Evolutionary conservation across 1,139 yeast species (phyloP), one percentile per base, ranked within the genome.

Genomic region (Diutina scorzettiae): DNA sequence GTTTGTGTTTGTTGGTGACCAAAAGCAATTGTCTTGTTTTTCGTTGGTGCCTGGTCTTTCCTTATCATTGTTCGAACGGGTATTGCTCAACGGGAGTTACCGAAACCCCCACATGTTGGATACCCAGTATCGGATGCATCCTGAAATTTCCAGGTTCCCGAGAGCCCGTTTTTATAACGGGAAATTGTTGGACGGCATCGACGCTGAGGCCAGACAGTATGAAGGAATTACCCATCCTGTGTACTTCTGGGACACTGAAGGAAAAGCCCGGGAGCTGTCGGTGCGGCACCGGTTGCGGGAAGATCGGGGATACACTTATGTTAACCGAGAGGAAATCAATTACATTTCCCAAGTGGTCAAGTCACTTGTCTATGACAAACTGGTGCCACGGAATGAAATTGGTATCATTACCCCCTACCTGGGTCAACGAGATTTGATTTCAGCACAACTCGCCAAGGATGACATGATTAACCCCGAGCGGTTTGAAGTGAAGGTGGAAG

Each of bases 81-180:
- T 76, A 0, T 54, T 76, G 39, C 55, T 64, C 32, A 76, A 76
- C 55, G 79, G 76, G 1, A 64, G 81, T 1, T 78, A 76, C 51
- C 61, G 63, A 37, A 64, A 67, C 12, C 81, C 82, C 3, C 78
- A 74, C 49, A 77, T 80, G 85, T 68, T 80, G 55, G 78, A 80
- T 51, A 75, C 78, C 1, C 87, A 80, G 53, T 80, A 80, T 53
- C 91, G 98, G 65, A 93, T 93, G 98, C 95, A 93, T 59, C 96
- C 98, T 0, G 78, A 71, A 11, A 93, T 93, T 42, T 82, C 97
- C 18, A 59, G 53, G 43, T 93, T 93, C 57, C 98, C 98, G 1
- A 84, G 96, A 37, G 56, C 63, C n/a, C 85, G 85, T 53, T 93
- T 93, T 57, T 93, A 93, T 54, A 56, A 75, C 6, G 80, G 86